Conservation (phyloP, 139 green algal genomes). For the Haematococcus lacustris region DNA sequence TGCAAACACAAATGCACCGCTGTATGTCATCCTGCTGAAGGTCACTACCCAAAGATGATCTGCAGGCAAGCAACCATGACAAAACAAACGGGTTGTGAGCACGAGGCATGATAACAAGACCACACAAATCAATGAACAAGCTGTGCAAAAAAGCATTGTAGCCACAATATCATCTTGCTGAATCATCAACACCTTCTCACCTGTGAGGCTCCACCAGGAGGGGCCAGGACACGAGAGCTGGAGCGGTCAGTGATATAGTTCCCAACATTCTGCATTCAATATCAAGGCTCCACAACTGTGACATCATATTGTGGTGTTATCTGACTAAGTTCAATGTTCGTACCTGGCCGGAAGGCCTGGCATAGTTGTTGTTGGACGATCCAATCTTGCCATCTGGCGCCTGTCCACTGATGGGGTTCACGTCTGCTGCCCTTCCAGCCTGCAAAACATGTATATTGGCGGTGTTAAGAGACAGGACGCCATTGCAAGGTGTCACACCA, state of each 20-base stretch:
- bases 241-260: slow-evolving; percentile 29
- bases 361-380: no score
- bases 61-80: neutral
- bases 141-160: neutral
- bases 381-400: no score
- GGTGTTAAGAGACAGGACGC: neutral
- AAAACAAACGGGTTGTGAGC: neutral
- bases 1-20: no score
- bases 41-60: neutral
- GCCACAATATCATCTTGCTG: no score
- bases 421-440: no score
- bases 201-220: slow-evolving; percentile 57
- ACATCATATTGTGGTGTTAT: no score
- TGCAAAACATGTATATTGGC: neutral
- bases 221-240: slow-evolving; percentile 63
- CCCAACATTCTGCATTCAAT: slow-evolving; percentile 30
- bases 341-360: no score
- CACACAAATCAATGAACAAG: neutral
- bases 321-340: no score
- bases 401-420: no score
- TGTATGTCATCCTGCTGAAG: no score
- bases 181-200: slow-evolving; percentile 27
- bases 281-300: no score
- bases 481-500: neutral
- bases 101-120: neutral